A percentile compares a stretch with the other conserved stretches of the same genome.
Conservation (phyloP, 345 rosid genomes). For the Boechera divaricarpa region DNA sequence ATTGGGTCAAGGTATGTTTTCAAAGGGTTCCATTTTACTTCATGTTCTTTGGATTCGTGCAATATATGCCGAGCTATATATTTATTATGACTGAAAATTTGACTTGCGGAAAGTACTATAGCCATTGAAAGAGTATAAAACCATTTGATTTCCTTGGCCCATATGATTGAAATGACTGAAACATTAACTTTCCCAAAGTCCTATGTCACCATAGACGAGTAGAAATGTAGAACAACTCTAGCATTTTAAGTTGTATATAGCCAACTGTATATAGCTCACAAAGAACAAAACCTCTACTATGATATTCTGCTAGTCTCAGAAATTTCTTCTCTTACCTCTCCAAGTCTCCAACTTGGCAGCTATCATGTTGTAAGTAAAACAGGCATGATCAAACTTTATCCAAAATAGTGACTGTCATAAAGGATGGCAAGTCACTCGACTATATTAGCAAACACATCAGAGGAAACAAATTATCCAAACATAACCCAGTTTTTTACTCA, state of each 20-base stretch:
- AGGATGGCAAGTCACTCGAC: slow-evolving; percentile 7
- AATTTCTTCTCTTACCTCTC: too few relatives aligned
- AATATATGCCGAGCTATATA: slow-evolving; percentile 5
- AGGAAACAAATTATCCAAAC: background rate
- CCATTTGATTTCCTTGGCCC: background rate
- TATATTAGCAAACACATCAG: background rate
- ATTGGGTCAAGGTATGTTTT: slow-evolving; percentile 90
- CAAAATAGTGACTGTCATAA: background rate
- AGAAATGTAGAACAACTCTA: too few relatives aligned
- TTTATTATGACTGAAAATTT: background rate
- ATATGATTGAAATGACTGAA: background rate
- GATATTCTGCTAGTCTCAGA: too few relatives aligned
- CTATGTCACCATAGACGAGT: too few relatives aligned
- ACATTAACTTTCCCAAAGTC: background rate
- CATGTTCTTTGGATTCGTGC: background rate
- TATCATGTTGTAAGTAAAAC: background rate
- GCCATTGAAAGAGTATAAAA: background rate
- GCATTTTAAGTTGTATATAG: too few relatives aligned
- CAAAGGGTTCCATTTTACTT: background rate
- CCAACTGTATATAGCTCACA: too few relatives aligned
- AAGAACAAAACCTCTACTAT: too few relatives aligned
- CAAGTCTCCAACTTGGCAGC: slow-evolving; percentile 2
- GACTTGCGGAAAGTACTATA: background rate
- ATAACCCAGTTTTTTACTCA: background rate
- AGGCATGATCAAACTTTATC: too few relatives aligned